A percentile compares a stretch with the other conserved stretches of the same genome.
Evolutionary conservation across 2,329 filamentous ascomycete species (phyloP).

Genomic region (Penicillium sp.): DNA sequence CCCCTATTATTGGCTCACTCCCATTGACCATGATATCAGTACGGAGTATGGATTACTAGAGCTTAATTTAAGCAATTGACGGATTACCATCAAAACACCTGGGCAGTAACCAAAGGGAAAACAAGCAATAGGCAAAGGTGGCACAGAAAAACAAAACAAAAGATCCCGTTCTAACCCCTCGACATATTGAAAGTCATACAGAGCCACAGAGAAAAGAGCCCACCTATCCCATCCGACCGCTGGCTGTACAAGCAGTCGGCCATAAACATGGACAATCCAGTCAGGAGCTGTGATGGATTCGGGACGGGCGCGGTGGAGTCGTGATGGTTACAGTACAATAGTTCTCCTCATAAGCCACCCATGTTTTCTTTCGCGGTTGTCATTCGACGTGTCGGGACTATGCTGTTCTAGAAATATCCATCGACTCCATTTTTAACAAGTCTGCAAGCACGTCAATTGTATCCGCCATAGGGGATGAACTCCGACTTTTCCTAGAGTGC

Average conservation of each 20-base stretch:
- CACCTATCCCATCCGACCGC: conserved; percentile 5
- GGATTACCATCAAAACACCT: neutral
- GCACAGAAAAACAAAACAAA: neutral
- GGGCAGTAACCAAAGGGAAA: neutral
- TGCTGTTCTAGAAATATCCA: neutral
- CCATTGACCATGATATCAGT: conserved; percentile 1
- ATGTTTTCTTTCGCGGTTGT: neutral
- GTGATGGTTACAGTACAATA: conserved; percentile 20
- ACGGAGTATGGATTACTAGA: neutral
- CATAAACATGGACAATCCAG: neutral
- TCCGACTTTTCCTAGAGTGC: neutral
- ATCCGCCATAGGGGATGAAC: neutral
- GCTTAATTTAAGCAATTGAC: neutral
- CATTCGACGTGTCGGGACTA: neutral
- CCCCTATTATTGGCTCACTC: neutral
- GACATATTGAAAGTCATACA: neutral
- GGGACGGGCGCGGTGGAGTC: conserved; percentile 5
- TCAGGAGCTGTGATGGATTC: neutral
- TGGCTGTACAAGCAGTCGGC: conserved; percentile 5
- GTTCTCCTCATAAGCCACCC: conserved; percentile 6
- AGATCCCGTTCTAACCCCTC: neutral
- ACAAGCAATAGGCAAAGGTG: neutral
- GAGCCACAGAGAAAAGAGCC: neutral
- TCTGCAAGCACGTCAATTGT: neutral
- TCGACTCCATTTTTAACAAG: neutral